Evolutionary conservation across 148 eudicot genomes (phyloP).

Genomic region (Polygonum aviculare): DNA sequence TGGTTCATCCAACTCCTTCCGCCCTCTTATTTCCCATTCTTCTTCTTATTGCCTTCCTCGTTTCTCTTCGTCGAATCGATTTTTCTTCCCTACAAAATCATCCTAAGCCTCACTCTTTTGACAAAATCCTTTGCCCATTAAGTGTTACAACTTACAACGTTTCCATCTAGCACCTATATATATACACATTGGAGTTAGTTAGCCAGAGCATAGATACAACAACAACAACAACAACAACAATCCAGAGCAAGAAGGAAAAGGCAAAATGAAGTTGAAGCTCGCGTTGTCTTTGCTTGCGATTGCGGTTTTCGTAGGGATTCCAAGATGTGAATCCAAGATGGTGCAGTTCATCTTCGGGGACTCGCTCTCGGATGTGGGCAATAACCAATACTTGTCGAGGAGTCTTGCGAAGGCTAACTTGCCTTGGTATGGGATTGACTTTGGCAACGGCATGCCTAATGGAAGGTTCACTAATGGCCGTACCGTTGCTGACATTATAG

Average conservation of each 20-base stretch:
- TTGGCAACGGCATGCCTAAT: slow-evolving; percentile 81
- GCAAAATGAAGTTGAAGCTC: neutral
- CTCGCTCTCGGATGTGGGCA: slow-evolving; percentile 85
- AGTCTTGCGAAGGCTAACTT: slow-evolving; percentile 73
- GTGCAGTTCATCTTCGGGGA: slow-evolving; percentile 95
- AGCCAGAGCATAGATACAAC: neutral
- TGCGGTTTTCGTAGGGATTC: neutral
- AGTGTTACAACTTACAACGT: neutral
- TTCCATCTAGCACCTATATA: neutral
- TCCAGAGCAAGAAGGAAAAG: too few species aligned
- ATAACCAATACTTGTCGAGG: slow-evolving; percentile 53
- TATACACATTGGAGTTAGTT: neutral
- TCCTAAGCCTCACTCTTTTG: neutral
- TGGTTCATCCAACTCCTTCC: slow-evolving; percentile 11
- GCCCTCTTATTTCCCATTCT: neutral
- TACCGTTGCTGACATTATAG: slow-evolving; percentile 83
- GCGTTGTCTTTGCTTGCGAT: neutral
- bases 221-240: neutral
- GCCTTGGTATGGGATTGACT: slow-evolving; percentile 94
- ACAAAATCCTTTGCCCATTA: neutral
- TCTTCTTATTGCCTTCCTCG: neutral
- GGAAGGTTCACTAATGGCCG: slow-evolving; percentile 84
- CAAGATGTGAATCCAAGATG: slow-evolving; percentile 38
- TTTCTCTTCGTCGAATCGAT: neutral
- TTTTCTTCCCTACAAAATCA: slow-evolving; percentile 9